A percentile compares a stretch with the other conserved stretches of the same genome.
Conservation (phyloP, 2,329 filamentous ascomycete species). For the Elsinoe necatrix region DNA sequence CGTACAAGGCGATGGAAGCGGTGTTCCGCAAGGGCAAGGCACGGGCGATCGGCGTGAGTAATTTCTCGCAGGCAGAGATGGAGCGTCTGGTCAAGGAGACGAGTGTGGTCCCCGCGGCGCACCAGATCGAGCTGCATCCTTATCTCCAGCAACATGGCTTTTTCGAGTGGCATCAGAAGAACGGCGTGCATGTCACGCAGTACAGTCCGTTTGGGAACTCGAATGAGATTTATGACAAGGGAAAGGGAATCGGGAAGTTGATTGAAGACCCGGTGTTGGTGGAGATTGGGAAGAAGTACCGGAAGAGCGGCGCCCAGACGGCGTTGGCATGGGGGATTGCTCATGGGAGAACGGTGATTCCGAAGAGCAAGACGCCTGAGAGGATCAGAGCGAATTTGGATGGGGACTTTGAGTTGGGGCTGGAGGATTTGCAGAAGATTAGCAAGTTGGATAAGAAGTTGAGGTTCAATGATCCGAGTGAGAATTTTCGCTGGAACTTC, state of each 20-base stretch:
- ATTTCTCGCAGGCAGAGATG: conserved; percentile 43
- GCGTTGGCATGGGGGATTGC: conserved; percentile 49
- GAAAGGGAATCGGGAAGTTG: conserved; percentile 38
- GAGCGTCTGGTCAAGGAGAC: conserved; percentile 39
- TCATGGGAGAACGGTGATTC: conserved; percentile 44
- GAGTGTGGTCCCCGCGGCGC: conserved; percentile 28
- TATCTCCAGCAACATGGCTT: conserved; percentile 46
- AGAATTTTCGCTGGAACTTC: conserved; percentile 50
- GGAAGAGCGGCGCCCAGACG: conserved; percentile 44
- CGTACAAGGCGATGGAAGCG: conserved; percentile 40
- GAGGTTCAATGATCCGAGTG: conserved; percentile 53
- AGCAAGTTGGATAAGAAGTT: conserved; percentile 50
- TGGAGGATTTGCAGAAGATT: conserved; percentile 50
- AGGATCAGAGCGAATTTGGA: conserved; percentile 30
- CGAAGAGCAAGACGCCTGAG: conserved; percentile 42
- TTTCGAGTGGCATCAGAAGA: conserved; percentile 40
- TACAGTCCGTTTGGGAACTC: conserved; percentile 50
- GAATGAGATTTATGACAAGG: conserved; percentile 42
- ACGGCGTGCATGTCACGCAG: conserved; percentile 47
- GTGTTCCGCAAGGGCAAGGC: conserved; percentile 30
- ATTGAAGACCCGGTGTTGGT: conserved; percentile 44
- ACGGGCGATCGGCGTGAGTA: conserved; percentile 46
- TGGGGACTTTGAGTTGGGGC: conserved; percentile 50
- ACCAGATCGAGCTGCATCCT: conserved; percentile 47
- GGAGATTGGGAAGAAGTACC: conserved; percentile 46